These are phyloP conservation scores for Nakaseomyces bracarensis DNA, from an alignment of 1,139 yeast species.

Conservation along the genomic window DNA sequence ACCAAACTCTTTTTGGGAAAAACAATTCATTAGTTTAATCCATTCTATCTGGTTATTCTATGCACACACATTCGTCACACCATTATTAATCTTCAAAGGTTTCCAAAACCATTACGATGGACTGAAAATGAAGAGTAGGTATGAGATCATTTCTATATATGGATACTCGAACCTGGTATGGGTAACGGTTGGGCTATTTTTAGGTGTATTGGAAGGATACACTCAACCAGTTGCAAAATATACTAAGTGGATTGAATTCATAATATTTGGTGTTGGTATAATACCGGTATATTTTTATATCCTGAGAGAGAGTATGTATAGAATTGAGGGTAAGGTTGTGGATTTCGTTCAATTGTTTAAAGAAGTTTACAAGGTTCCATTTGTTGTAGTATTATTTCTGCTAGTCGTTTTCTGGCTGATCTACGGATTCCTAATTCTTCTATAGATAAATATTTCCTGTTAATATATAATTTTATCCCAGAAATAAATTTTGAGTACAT, in stretches of 20 bases:
- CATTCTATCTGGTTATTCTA: constrained; percentile 25
- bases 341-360: not conserved
- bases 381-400: constrained; percentile 1
- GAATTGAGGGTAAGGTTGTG: not conserved
- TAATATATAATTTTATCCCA: no score
- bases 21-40: constrained; percentile 15
- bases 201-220: constrained; percentile 15
- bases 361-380: constrained; percentile 4
- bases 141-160: constrained; percentile 22
- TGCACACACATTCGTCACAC: constrained; percentile 21
- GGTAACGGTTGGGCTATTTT: constrained; percentile 21
- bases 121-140: constrained; percentile 1
- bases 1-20: constrained; percentile 6
- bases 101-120: constrained; percentile 10
- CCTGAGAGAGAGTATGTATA: constrained; percentile 12
- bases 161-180: constrained; percentile 27
- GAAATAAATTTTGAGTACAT: no score
- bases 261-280: constrained; percentile 9
- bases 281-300: constrained; percentile 12
- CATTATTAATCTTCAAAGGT: constrained; percentile 19
- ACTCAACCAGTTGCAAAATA: constrained; percentile 3
- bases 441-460: not conserved
- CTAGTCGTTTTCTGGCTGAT: constrained; percentile 3
- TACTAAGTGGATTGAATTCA: constrained; percentile 3
- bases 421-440: constrained; percentile 1